Conservation (phyloP, 768 basidiomycete species). For the Suillus luteus region DNA sequence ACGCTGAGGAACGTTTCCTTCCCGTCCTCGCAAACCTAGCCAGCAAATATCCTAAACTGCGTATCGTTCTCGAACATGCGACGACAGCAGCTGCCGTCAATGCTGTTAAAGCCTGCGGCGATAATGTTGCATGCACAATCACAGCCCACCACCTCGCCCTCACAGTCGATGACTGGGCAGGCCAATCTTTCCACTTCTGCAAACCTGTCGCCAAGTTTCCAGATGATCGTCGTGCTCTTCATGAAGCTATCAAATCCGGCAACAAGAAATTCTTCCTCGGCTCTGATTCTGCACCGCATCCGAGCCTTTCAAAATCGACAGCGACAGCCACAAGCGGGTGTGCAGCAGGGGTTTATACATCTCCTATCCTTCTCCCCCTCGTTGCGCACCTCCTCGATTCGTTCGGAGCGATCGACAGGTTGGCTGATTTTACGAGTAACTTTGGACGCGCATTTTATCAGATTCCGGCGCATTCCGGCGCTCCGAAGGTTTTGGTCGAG, state of each 20-base stretch:
- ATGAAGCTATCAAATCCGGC: conserved; percentile 78
- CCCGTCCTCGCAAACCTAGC: conserved; percentile 86
- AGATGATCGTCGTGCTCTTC: conserved; percentile 82
- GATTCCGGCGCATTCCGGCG: conserved; percentile 32
- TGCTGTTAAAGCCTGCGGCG: conserved; percentile 73
- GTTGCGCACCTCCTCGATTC: conserved; percentile 87
- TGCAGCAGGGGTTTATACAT: conserved; percentile 96
- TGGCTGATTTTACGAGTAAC: conserved; percentile 77
- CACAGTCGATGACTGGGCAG: conserved; percentile 96
- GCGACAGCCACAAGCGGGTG: conserved; percentile 73
- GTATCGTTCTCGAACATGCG: conserved; percentile 96
- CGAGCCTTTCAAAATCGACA: conserved; percentile 63
- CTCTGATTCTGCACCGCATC: conserved; percentile 95
- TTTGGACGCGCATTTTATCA: conserved; percentile 84
- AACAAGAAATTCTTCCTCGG: conserved; percentile 51
- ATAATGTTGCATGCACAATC: conserved; percentile 93
- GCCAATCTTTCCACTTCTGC: conserved; percentile 94
- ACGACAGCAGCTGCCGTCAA: conserved; percentile 92
- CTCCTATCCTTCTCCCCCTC: conserved; percentile 87
- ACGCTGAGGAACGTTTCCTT: conserved; percentile 89
- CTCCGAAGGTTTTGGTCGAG: conserved; percentile 44
- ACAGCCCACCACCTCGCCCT: conserved; percentile 95
- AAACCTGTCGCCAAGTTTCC: conserved; percentile 98
- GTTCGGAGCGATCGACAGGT: conserved; percentile 80
- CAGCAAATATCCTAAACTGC: conserved; percentile 78